A percentile compares a stretch with the other conserved stretches of the same genome.
Evolutionary conservation across 2,329 filamentous ascomycete species (phyloP).

Genomic region (Spiromastix sp.): DNA sequence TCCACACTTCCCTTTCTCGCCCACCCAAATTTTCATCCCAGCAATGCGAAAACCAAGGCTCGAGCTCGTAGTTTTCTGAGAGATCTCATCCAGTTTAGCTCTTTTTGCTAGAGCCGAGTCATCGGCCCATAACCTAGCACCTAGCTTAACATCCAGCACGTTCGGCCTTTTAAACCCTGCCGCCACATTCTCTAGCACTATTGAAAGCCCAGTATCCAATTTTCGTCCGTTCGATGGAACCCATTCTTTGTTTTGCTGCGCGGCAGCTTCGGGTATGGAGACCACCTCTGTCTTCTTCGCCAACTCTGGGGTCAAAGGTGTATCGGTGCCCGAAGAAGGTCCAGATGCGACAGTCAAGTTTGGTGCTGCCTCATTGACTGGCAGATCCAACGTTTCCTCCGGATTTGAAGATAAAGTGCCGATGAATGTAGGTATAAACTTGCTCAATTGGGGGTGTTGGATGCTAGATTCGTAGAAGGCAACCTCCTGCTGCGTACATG

Average conservation of each 20-base stretch:
- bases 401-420: conserved; percentile 63
- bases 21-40: conserved; percentile 52
- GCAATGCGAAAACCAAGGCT: conserved; percentile 54
- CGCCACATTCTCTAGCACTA: conserved; percentile 78
- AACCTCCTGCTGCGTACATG: conserved; percentile 76
- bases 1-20: conserved; percentile 18
- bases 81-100: conserved; percentile 48
- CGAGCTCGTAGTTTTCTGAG: conserved; percentile 48
- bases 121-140: conserved; percentile 76
- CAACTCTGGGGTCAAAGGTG: conserved; percentile 13
- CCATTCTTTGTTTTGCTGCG: conserved; percentile 24
- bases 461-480: conserved; percentile 75
- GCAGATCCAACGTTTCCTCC: conserved; percentile 27
- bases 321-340: conserved; percentile 11
- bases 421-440: conserved; percentile 76
- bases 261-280: conserved; percentile 16
- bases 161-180: conserved; percentile 75
- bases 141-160: conserved; percentile 88
- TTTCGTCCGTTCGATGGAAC: conserved; percentile 48
- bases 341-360: conserved; percentile 13
- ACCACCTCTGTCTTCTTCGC: conserved; percentile 16
- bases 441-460: conserved; percentile 61
- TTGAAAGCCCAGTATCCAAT: conserved; percentile 64
- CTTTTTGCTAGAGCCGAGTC: conserved; percentile 49
- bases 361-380: conserved; percentile 35